Conservation (phyloP, 495 filamentous ascomycete species). For the Penicillium nucicola region DNA sequence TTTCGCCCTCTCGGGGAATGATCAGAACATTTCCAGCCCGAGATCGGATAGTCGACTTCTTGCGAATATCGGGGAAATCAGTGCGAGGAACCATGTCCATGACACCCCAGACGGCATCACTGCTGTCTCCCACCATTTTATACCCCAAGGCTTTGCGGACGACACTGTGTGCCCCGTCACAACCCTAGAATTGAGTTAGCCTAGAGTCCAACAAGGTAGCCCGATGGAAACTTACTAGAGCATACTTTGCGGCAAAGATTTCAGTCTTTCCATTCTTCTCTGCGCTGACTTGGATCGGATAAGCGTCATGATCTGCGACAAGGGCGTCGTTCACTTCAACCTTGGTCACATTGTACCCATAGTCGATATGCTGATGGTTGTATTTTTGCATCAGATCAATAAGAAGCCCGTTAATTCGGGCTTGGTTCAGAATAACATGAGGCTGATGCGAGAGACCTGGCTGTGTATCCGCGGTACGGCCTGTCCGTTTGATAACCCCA, state of each 20-base stretch:
- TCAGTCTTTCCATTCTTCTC: constrained; percentile 50
- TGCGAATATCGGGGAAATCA: constrained; percentile 79
- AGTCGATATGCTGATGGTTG: constrained; percentile 53
- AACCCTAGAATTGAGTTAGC: constrained; percentile 48
- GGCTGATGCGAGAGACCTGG: constrained; percentile 64
- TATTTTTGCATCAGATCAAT: constrained; percentile 47
- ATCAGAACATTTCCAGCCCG: constrained; percentile 62
- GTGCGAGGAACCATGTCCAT: constrained; percentile 77
- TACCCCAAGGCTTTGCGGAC: constrained; percentile 66
- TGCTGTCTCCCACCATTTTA: constrained; percentile 71
- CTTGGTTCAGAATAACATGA: constrained; percentile 77
- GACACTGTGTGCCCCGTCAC: constrained; percentile 74
- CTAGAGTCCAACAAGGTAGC: neutral
- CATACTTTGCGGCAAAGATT: constrained; percentile 63
- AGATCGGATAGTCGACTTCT: constrained; percentile 61
- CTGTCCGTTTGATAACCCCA: constrained; percentile 49
- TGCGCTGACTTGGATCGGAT: constrained; percentile 53
- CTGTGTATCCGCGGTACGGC: constrained; percentile 57
- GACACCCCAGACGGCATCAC: constrained; percentile 76
- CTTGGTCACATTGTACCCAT: constrained; percentile 54
- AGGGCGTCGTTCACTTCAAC: constrained; percentile 49
- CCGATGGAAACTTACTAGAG: constrained; percentile 47
- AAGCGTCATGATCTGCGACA: constrained; percentile 38
- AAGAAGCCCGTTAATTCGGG: constrained; percentile 63
- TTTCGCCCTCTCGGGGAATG: constrained; percentile 66